Conservation (phyloP, 1,139 yeast species). For the Kodamaea alishanica region DNA sequence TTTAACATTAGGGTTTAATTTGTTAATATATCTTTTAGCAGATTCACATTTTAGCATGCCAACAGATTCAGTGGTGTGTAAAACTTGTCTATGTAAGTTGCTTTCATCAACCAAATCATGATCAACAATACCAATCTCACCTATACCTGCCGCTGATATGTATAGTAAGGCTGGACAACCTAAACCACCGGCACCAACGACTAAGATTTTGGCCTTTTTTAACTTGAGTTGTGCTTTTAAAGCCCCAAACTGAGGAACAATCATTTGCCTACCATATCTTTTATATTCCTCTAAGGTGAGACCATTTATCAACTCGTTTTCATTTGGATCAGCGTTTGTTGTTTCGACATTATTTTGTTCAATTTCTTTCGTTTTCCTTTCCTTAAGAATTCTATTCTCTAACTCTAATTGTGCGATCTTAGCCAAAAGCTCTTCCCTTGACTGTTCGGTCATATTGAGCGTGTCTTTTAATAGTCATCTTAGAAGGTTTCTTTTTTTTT, state of each 20-base stretch:
- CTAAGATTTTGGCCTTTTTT: conserved; percentile 57
- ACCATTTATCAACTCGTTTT: conserved; percentile 1
- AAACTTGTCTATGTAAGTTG: conserved; percentile 84
- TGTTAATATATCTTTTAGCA: conserved; percentile 52
- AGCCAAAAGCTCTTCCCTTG: conserved; percentile 6
- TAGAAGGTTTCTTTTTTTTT: too few species aligned
- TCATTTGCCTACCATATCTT: conserved; percentile 93
- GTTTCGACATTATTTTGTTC: conserved; percentile 5
- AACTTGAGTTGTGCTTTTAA: conserved; percentile 53
- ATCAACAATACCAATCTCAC: conserved; percentile 82
- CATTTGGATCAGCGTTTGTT: background rate
- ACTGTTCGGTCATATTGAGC: conserved; percentile 2
- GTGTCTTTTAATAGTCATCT: background rate
- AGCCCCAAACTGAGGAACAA: conserved; percentile 74
- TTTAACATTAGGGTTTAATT: conserved; percentile 64
- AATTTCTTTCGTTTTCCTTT: background rate
- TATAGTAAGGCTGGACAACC: conserved; percentile 92
- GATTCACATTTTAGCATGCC: conserved; percentile 77
- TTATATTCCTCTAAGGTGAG: conserved; percentile 61
- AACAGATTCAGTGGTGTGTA: conserved; percentile 64
- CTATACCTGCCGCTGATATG: conserved; percentile 85
- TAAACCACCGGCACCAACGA: conserved; percentile 95
- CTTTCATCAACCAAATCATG: conserved; percentile 80
- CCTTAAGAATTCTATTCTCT: conserved; percentile 22
- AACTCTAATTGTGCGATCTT: conserved; percentile 20